A percentile compares a stretch with the other conserved stretches of the same genome.
phyloP scores from a whole-genome alignment of 768 basidiomycete genomes.

The Hericium alpestre region DNA sequence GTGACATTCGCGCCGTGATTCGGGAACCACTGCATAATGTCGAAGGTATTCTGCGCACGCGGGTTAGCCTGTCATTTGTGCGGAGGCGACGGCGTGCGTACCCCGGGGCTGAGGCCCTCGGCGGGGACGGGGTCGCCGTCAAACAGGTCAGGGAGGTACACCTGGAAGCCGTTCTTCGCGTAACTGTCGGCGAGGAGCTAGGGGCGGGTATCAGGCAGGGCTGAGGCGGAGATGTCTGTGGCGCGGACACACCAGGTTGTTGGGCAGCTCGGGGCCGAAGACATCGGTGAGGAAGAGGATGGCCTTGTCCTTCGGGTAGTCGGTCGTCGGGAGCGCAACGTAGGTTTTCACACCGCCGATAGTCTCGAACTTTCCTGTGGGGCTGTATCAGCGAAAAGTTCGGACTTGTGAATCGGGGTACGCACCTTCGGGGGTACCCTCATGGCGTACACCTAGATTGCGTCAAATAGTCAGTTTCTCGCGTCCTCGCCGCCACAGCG shows the following conservation, averaged over 20 bases:
- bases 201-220: background rate
- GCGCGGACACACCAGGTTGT: slow-evolving; percentile 19
- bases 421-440: slow-evolving; percentile 26
- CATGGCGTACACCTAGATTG: slow-evolving; percentile 23
- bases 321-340: slow-evolving; percentile 28
- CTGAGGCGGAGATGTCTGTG: background rate
- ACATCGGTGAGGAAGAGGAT: slow-evolving; percentile 31
- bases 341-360: slow-evolving; percentile 5
- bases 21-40: slow-evolving; percentile 3
- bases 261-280: slow-evolving; percentile 25
- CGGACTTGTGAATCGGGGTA: background rate
- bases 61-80: background rate
- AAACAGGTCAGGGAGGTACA: slow-evolving; percentile 11
- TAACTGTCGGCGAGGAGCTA: slow-evolving; percentile 36
- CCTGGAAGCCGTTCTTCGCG: slow-evolving; percentile 27
- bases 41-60: background rate
- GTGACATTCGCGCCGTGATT: slow-evolving; percentile 13
- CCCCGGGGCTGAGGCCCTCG: slow-evolving; percentile 13
- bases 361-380: slow-evolving; percentile 14
- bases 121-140: slow-evolving; percentile 17
- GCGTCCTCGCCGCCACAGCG: too few relatives aligned
- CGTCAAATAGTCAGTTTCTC: too few relatives aligned
- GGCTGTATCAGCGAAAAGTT: background rate
- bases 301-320: slow-evolving; percentile 30
- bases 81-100: background rate